Evolutionary conservation across 768 basidiomycete species (phyloP).

Genomic region (Leccinum subtestaceum): DNA sequence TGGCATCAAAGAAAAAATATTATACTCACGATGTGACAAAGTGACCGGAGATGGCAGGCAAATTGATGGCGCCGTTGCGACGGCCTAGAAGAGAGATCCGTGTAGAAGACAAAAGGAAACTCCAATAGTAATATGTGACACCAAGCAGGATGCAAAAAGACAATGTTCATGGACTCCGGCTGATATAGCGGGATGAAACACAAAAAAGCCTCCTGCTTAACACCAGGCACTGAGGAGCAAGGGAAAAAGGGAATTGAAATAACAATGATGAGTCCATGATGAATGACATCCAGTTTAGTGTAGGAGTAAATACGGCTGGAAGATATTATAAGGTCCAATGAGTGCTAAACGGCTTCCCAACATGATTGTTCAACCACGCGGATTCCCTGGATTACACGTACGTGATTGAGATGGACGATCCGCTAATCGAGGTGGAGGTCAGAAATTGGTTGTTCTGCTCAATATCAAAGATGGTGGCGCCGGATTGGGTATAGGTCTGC

Average conservation of each 20-base stretch:
- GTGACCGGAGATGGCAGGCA: not conserved
- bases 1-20: not conserved
- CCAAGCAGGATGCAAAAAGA: not conserved
- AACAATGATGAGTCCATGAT: no score
- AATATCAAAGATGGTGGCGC: conserved; percentile 1
- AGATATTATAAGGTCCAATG: not conserved
- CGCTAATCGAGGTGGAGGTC: not conserved
- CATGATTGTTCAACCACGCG: not conserved
- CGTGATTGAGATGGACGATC: not conserved
- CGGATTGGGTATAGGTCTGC: not conserved
- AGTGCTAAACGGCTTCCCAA: not conserved
- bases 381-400: not conserved
- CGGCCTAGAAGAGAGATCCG: not conserved
- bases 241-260: no score
- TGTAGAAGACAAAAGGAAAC: not conserved
- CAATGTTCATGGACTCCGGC: not conserved
- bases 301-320: not conserved
- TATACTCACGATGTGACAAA: not conserved
- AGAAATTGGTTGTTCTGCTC: conserved; percentile 3
- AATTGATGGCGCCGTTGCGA: not conserved
- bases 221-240: no score
- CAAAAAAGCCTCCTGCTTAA: not conserved
- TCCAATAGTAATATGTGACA: not conserved
- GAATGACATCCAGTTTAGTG: no score
- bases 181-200: not conserved